These are phyloP conservation scores for Cutaneotrichosporon sp. DNA, from an alignment of 1,284 basidiomycete genomes.

Conservation along the genomic window DNA sequence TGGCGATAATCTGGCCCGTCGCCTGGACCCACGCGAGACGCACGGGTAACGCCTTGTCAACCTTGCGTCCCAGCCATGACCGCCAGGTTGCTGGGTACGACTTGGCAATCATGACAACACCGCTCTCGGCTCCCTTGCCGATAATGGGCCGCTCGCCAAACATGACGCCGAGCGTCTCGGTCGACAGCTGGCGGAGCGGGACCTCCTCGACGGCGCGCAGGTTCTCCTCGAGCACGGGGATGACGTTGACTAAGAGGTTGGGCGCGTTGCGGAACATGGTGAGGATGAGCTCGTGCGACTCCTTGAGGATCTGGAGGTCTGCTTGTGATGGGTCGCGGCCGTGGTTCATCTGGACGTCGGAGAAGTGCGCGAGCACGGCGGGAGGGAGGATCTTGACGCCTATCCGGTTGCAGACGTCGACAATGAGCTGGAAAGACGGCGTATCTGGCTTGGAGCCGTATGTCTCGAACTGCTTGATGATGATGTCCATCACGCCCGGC, in stretches of 20 bases:
- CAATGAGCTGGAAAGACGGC: conserved; percentile 79
- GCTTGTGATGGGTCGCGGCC: conserved; percentile 54
- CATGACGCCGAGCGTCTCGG: conserved; percentile 85
- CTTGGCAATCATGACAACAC: conserved; percentile 63
- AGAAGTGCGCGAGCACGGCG: conserved; percentile 80
- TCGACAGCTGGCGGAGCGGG: conserved; percentile 73
- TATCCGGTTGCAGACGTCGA: conserved; percentile 80
- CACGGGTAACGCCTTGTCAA: conserved; percentile 72
- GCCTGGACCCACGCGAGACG: conserved; percentile 79
- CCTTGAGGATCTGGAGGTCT: conserved; percentile 59
- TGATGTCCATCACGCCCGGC: conserved; percentile 71
- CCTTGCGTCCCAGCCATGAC: conserved; percentile 76
- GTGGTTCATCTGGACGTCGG: conserved; percentile 73
- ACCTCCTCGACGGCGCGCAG: conserved; percentile 71
- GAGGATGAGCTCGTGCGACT: conserved; percentile 81
- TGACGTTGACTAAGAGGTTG: conserved; percentile 78
- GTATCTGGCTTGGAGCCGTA: conserved; percentile 66
- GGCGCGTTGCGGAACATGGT: conserved; percentile 80
- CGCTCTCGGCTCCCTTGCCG: conserved; percentile 61
- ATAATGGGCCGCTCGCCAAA: conserved; percentile 67
- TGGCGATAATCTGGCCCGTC: conserved; percentile 63
- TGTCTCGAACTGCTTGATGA: conserved; percentile 83
- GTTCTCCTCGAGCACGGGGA: conserved; percentile 92
- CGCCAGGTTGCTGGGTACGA: conserved; percentile 85
- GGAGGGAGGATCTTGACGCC: conserved; percentile 86